These are phyloP conservation scores for Yamadazyma blattariae DNA, from an alignment of 1,139 yeast genomes.

Conservation along the genomic window DNA sequence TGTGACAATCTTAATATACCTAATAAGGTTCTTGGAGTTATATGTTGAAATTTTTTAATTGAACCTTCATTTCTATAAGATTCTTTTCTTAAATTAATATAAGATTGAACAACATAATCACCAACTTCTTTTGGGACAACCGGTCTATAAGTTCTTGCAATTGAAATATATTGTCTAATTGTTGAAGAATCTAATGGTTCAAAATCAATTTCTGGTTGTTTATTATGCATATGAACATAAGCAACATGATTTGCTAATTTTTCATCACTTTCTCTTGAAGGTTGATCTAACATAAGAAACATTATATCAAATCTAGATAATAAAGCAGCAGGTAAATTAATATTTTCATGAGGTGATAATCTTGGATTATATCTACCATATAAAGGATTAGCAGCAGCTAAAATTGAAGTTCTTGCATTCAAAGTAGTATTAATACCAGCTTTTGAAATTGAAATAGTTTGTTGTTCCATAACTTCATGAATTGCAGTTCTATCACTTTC, in stretches of 20 bases:
- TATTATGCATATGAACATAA: slow-evolving; percentile 89
- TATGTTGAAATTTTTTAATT: slow-evolving; percentile 75
- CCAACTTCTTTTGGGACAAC: slow-evolving; percentile 84
- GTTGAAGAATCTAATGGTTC: slow-evolving; percentile 77
- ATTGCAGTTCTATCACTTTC: slow-evolving; percentile 96
- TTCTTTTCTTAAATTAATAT: slow-evolving; percentile 90
- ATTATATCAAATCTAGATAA: slow-evolving; percentile 92
- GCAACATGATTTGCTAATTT: slow-evolving; percentile 91
- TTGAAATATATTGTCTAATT: slow-evolving; percentile 83
- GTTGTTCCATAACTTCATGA: slow-evolving; percentile 99
- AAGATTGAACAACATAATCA: slow-evolving; percentile 82
- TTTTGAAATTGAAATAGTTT: slow-evolving; percentile 93
- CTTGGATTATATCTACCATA: slow-evolving; percentile 93
- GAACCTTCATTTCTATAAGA: slow-evolving; percentile 78
- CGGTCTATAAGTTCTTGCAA: slow-evolving; percentile 85
- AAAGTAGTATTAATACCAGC: slow-evolving; percentile 97
- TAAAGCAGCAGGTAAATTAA: slow-evolving; percentile 94
- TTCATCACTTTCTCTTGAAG: slow-evolving; percentile 77
- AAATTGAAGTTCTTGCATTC: slow-evolving; percentile 91
- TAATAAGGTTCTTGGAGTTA: slow-evolving; percentile 91
- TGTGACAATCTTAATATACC: slow-evolving; percentile 92
- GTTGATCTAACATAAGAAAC: slow-evolving; percentile 83
- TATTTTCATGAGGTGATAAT: slow-evolving; percentile 90
- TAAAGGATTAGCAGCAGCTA: slow-evolving; percentile 98
- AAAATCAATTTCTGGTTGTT: slow-evolving; percentile 75